Percentiles rank a stretch among this genome's conserved stretches.
Evolutionary conservation across 805 yeast genomes (phyloP).

Genomic region (Myxozyma vanderwaltii): DNA sequence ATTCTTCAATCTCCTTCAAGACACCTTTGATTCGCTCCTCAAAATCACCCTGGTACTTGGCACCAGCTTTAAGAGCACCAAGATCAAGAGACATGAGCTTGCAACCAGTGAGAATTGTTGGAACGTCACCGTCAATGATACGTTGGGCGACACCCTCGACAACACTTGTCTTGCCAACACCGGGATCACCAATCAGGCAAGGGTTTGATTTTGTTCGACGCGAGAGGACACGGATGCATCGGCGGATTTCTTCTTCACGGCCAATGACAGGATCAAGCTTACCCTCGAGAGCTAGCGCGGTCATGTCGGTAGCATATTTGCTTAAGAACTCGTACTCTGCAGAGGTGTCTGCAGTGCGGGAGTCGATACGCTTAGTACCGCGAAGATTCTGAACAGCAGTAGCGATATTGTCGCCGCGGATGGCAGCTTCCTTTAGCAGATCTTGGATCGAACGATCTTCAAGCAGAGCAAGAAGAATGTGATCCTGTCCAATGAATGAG

Average conservation of each 20-base stretch:
- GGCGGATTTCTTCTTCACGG: constrained; percentile 95
- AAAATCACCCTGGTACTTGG: constrained; percentile 97
- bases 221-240: constrained; percentile 93
- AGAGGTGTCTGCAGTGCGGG: constrained; percentile 90
- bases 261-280: constrained; percentile 98
- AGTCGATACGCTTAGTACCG: constrained; percentile 89
- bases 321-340: constrained; percentile 77
- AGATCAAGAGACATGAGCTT: constrained; percentile 85
- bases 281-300: constrained; percentile 91
- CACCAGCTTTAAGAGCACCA: constrained; percentile 98
- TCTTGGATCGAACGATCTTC: constrained; percentile 73
- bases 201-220: constrained; percentile 97
- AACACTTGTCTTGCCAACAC: constrained; percentile 98
- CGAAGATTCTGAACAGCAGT: constrained; percentile 78
- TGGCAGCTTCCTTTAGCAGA: constrained; percentile 68
- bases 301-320: constrained; percentile 91
- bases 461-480: constrained; percentile 77
- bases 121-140: constrained; percentile 93
- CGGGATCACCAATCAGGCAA: constrained; percentile 96
- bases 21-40: constrained; percentile 98
- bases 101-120: constrained; percentile 78
- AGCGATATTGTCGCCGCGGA: constrained; percentile 71
- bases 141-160: constrained; percentile 99
- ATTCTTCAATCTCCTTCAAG: constrained; percentile 81
- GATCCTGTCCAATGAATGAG: constrained; percentile 91